Evolutionary conservation across 208 protist genomes (phyloP).

Genomic region (Acanthamoeba lenticulata): DNA sequence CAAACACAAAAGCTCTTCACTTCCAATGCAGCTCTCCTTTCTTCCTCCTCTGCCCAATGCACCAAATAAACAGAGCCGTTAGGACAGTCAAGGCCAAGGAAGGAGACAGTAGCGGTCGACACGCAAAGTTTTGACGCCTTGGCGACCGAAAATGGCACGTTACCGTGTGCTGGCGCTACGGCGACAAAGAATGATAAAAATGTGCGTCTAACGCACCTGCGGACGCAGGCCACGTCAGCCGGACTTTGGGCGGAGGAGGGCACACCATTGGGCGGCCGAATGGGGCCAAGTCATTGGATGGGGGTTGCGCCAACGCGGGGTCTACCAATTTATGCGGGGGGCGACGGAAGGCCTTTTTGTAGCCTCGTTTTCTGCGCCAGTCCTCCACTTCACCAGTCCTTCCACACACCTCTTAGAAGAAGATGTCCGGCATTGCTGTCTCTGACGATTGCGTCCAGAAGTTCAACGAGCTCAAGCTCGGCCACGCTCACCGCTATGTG

Average conservation of each 20-base stretch:
- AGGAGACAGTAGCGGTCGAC: no score
- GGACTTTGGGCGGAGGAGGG: not conserved
- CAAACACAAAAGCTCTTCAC: no score
- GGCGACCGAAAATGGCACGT: no score
- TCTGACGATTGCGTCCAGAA: slow-evolving; percentile 49
- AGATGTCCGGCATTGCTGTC: slow-evolving; percentile 15
- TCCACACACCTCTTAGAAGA: not conserved
- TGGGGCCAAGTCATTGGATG: not conserved
- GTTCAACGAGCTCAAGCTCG: slow-evolving; percentile 81
- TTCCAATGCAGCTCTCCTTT: no score
- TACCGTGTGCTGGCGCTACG: not conserved
- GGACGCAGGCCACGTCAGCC: not conserved
- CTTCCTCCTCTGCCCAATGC: no score
- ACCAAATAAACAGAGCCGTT: no score
- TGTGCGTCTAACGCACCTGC: not conserved
- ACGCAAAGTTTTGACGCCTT: no score
- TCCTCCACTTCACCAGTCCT: not conserved
- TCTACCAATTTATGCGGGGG: not conserved
- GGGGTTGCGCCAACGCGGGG: not conserved
- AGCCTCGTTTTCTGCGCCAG: not conserved
- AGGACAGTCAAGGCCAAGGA: no score
- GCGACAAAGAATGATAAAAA: not conserved
- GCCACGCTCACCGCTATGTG: slow-evolving; percentile 88
- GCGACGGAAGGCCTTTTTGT: not conserved
- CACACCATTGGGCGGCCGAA: not conserved